A percentile compares a stretch with the other conserved stretches of the same genome.
These are phyloP conservation scores for Roridomyces roridus DNA, from an alignment of 768 basidiomycete genomes.

Conservation along the genomic window DNA sequence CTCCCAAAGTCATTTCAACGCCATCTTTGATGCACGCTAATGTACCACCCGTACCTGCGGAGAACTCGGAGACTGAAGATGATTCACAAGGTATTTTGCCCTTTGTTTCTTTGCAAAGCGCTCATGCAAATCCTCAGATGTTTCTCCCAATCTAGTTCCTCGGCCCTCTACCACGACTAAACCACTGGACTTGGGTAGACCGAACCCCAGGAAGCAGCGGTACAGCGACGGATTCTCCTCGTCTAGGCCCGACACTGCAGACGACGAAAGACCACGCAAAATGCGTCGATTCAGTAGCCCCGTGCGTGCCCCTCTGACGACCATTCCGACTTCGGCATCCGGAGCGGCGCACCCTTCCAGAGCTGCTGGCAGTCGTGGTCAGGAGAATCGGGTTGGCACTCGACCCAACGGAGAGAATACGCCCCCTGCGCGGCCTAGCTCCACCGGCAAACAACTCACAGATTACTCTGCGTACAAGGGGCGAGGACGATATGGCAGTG, in stretches of 20 bases:
- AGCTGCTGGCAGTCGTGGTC: conserved; percentile 16
- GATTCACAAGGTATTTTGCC: conserved; percentile 42
- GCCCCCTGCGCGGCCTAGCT: conserved; percentile 28
- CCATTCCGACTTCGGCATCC: background rate
- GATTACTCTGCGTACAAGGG: conserved; percentile 62
- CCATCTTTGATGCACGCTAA: background rate
- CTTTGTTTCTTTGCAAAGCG: background rate
- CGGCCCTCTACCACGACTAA: background rate
- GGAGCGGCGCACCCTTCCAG: conserved; percentile 2
- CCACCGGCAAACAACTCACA: conserved; percentile 29
- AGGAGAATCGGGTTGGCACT: conserved; percentile 30
- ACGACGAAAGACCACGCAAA: conserved; percentile 19
- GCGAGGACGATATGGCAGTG: conserved; percentile 62
- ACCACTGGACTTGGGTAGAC: too few relatives aligned
- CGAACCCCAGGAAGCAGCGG: conserved; percentile 10
- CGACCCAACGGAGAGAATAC: background rate
- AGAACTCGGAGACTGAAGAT: conserved; percentile 35
- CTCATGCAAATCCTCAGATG: background rate
- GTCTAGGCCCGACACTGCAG: background rate
- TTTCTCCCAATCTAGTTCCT: background rate
- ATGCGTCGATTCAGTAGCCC: conserved; percentile 21
- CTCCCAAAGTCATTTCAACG: background rate
- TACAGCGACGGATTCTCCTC: conserved; percentile 9
- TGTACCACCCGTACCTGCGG: too few relatives aligned
- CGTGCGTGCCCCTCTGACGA: conserved; percentile 7